Base-by-base conservation (phyloP, 2,329 filamentous ascomycete species). In the Colletotrichum magnum region DNA sequence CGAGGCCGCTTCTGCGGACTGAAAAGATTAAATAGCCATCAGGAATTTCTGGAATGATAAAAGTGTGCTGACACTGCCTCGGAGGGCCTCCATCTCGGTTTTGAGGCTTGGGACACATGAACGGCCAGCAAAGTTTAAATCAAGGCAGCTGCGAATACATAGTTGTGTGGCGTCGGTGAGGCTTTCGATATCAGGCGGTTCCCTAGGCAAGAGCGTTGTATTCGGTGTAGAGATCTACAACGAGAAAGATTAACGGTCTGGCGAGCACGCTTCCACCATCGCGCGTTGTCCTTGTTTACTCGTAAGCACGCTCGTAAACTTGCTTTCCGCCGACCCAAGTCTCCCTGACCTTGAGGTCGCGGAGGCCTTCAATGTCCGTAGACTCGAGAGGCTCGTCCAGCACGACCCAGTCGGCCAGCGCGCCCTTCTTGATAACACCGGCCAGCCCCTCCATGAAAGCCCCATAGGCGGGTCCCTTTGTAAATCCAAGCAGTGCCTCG, bases 381-480 rank as follows among this genome's bases (percentile, higher is more conserved):
- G 74, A 80, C 62, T 87, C 85, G 0, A 92, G 74, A 52, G 88
- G 85, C 69, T 81, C 76, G 71, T 92, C 90, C 13, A 93, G 78
- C n/a, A 93, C 90, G 4, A 93, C 83, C 90, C 90, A 93, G 77
- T 93, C 91, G 0, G 90, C 91, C 76, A 88, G 88, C 1, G 87
- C 88, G 0, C 89, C 90, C n/a, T 82, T 77, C 62, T 83, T 78
- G 36, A 93, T 90, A 0, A 86, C 81, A 0, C 90, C 91, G 1
- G 88, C 87, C 72, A 83, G 85, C 0, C 83, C 85, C 53, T 92
- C 88, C 57, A 88, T 79, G 57, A 91, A 91, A 21, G 70, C 68
- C 2, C 70, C 70, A 26, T 64, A 63, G 32, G 71, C 70, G 26
- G 70, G 56, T 7, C 64, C 58, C 16, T 64, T 66, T 18, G 70